Evolutionary conservation across 164 flowering plant genomes (phyloP).

Genomic region (Magnolia changhungtana): DNA sequence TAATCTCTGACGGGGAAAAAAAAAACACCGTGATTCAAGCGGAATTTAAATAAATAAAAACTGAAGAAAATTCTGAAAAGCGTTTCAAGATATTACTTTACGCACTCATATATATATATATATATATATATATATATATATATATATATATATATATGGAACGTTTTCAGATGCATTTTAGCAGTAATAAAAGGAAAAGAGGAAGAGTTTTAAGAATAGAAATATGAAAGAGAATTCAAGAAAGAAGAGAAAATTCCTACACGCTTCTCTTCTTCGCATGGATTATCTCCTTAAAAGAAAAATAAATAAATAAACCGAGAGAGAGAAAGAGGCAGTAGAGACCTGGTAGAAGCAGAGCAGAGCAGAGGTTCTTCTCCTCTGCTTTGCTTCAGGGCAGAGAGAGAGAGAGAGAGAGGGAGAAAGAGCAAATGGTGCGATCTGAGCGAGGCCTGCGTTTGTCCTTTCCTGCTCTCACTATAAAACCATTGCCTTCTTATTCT

Average conservation of each 20-base stretch:
- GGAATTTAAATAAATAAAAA: not conserved
- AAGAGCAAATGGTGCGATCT: not conserved
- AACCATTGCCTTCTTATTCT: not conserved
- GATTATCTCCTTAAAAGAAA: not conserved
- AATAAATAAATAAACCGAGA: not conserved
- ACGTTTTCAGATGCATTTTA: not conserved
- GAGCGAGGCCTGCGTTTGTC: not conserved
- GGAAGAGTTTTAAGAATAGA: not conserved
- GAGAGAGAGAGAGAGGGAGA: not conserved
- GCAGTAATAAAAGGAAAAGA: not conserved
- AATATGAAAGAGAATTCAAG: not conserved
- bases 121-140: too few species aligned
- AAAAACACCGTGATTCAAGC: not conserved
- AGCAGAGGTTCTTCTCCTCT: not conserved
- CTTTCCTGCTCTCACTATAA: not conserved
- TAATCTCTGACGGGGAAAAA: too few species aligned
- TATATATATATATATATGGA: too few species aligned
- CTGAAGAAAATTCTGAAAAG: not conserved
- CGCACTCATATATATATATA: too few species aligned
- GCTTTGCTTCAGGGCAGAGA: too few species aligned
- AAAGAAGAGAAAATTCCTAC: not conserved
- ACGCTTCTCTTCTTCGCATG: not conserved
- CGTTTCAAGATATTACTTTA: too few species aligned
- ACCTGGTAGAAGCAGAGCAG: not conserved
- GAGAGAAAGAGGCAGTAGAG: not conserved